Conservation (phyloP, 2,329 filamentous ascomycete species). For the Boeremia exigua region DNA sequence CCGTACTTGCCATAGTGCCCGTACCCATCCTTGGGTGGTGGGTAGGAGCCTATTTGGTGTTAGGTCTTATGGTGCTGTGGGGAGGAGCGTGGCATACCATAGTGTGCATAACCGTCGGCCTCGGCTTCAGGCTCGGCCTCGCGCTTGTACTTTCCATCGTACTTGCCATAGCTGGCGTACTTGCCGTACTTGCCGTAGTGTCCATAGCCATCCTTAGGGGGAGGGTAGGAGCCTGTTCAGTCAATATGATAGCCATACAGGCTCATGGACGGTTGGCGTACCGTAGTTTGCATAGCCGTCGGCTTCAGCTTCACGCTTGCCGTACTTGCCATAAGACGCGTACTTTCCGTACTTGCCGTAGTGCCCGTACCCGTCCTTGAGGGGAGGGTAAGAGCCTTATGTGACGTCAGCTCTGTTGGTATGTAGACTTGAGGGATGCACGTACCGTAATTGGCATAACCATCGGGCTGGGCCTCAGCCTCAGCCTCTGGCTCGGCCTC, state of each 20-base stretch:
- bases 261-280: not conserved
- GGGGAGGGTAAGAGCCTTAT: slow-evolving; percentile 17
- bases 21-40: slow-evolving; percentile 21
- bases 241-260: too few relatives aligned
- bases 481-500: slow-evolving; percentile 5
- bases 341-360: slow-evolving; percentile 18
- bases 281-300: not conserved
- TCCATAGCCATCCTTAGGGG: slow-evolving; percentile 8
- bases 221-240: not conserved
- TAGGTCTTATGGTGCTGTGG: slow-evolving; percentile 9
- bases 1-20: not conserved
- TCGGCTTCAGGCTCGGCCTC: not conserved
- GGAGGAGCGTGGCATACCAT: too few relatives aligned
- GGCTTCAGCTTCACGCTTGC: not conserved
- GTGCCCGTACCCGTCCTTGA: slow-evolving; percentile 4
- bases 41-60: slow-evolving; percentile 18
- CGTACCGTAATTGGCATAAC: not conserved
- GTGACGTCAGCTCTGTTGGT: not conserved
- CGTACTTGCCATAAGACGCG: slow-evolving; percentile 23
- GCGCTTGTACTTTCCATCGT: slow-evolving; percentile 1
- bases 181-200: slow-evolving; percentile 8
- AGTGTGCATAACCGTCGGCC: not conserved
- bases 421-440: not conserved
- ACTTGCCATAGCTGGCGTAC: slow-evolving; percentile 25
- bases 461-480: slow-evolving; percentile 18